These are phyloP conservation scores for Teratosphaeria zuluensis DNA, from an alignment of 2,329 filamentous ascomycete genomes.

Conservation along the genomic window DNA sequence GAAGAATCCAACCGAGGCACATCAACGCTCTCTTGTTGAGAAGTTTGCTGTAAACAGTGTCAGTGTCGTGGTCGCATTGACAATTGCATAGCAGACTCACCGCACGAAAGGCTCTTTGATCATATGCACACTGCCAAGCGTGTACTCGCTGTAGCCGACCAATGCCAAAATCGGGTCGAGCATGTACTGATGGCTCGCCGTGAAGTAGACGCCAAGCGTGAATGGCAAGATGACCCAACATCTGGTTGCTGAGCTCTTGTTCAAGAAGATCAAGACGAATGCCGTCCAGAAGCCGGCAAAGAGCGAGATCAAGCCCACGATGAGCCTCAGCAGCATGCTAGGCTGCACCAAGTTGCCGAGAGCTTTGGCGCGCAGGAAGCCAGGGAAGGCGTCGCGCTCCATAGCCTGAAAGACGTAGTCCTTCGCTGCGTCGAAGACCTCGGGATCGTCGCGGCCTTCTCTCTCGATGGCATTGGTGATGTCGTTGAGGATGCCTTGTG, in stretches of 20 bases:
- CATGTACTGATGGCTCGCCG: slow-evolving; percentile 89
- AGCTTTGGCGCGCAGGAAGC: slow-evolving; percentile 89
- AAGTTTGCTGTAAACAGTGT: slow-evolving; percentile 46
- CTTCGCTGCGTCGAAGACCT: slow-evolving; percentile 94
- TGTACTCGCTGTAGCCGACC: slow-evolving; percentile 89
- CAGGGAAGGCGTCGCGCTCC: slow-evolving; percentile 98
- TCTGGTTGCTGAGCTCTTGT: slow-evolving; percentile 62
- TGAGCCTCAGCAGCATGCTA: slow-evolving; percentile 75
- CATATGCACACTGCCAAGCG: slow-evolving; percentile 79
- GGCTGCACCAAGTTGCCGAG: slow-evolving; percentile 90
- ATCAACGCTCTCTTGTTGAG: slow-evolving; percentile 75
- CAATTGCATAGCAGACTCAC: slow-evolving; percentile 9
- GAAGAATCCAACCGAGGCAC: slow-evolving; percentile 63
- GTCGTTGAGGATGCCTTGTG: slow-evolving; percentile 73
- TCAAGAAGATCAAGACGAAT: slow-evolving; percentile 85
- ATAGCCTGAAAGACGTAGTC: slow-evolving; percentile 99
- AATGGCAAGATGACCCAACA: slow-evolving; percentile 93
- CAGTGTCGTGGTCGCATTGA: not conserved
- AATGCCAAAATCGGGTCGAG: slow-evolving; percentile 86
- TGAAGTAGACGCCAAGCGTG: slow-evolving; percentile 77
- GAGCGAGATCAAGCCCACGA: slow-evolving; percentile 74
- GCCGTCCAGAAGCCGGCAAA: slow-evolving; percentile 91
- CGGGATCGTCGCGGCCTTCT: slow-evolving; percentile 84
- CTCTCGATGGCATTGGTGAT: slow-evolving; percentile 86
- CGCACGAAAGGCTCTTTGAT: slow-evolving; percentile 84